phyloP scores from a whole-genome alignment of 345 rosid species.

The Pugionium dolabratum region DNA sequence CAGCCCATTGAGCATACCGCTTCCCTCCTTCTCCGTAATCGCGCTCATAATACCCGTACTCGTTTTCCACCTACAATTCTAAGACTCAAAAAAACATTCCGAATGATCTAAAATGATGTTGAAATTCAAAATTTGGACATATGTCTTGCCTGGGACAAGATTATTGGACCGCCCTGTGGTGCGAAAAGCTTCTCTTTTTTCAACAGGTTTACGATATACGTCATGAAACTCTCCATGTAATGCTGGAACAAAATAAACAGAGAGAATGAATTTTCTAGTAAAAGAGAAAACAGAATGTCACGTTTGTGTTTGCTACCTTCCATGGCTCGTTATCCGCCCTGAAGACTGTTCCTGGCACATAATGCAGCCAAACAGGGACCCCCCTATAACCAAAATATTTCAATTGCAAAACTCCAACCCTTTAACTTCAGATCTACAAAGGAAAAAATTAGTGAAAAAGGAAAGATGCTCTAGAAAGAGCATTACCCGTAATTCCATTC shows the following conservation, averaged over 20 bases:
- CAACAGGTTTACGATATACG: slow-evolving; percentile 73
- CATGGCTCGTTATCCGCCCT: slow-evolving; percentile 79
- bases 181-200: slow-evolving; percentile 88
- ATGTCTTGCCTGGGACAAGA: slow-evolving; percentile 78
- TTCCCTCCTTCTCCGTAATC: slow-evolving; percentile 76
- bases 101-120: background rate
- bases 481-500: slow-evolving; percentile 90
- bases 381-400: slow-evolving; percentile 53
- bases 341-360: slow-evolving; percentile 82
- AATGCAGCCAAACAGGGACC: slow-evolving; percentile 91
- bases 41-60: slow-evolving; percentile 67
- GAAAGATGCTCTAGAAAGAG: background rate
- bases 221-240: slow-evolving; percentile 81
- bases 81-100: slow-evolving; percentile 9
- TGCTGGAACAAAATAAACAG: slow-evolving; percentile 44
- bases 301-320: slow-evolving; percentile 49
- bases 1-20: slow-evolving; percentile 79
- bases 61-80: slow-evolving; percentile 79
- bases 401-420: background rate
- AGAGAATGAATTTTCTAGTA: slow-evolving; percentile 21
- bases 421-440: background rate
- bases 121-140: background rate
- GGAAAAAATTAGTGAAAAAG: no score
- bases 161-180: slow-evolving; percentile 95
- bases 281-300: background rate